Conservation (phyloP, 345 rosid species). For the Limnanthes douglasii region DNA sequence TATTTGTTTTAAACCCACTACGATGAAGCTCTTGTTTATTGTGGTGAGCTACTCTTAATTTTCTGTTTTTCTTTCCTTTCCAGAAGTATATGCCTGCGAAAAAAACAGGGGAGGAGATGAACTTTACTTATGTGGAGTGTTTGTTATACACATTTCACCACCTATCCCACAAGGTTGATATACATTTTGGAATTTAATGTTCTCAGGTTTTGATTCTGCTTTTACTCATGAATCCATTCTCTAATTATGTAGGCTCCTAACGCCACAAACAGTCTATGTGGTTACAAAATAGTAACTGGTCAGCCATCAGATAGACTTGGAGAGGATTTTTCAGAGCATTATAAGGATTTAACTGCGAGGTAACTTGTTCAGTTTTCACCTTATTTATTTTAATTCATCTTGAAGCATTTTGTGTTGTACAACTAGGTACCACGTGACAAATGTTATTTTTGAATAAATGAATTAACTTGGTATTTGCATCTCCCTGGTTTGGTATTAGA, state of each 20-base stretch:
- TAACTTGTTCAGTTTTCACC: slow-evolving; percentile 4
- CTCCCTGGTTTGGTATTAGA: too few relatives aligned
- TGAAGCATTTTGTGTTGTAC: too few relatives aligned
- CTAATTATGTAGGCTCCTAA: slow-evolving; percentile 67
- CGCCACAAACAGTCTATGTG: slow-evolving; percentile 91
- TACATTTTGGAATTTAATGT: too few relatives aligned
- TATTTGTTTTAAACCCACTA: too few relatives aligned
- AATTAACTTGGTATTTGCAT: too few relatives aligned
- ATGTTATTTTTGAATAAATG: too few relatives aligned
- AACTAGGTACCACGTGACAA: too few relatives aligned
- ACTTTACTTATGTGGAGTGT: slow-evolving; percentile 92
- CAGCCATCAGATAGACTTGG: slow-evolving; percentile 98
- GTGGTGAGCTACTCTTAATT: neutral
- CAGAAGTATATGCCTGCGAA: slow-evolving; percentile 92
- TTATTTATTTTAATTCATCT: neutral
- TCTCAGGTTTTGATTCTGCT: too few relatives aligned
- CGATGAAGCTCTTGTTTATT: neutral
- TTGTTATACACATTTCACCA: slow-evolving; percentile 81
- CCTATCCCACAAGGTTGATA: slow-evolving; percentile 88
- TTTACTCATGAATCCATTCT: too few relatives aligned
- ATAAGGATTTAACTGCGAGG: slow-evolving; percentile 91
- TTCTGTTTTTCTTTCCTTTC: slow-evolving; percentile 3
- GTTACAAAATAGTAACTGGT: slow-evolving; percentile 93
- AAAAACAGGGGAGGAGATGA: slow-evolving; percentile 92
- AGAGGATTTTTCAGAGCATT: slow-evolving; percentile 81